A percentile compares a stretch with the other conserved stretches of the same genome.
phyloP scores from a whole-genome alignment of 164 flowering plant species.

The Piper longum region DNA sequence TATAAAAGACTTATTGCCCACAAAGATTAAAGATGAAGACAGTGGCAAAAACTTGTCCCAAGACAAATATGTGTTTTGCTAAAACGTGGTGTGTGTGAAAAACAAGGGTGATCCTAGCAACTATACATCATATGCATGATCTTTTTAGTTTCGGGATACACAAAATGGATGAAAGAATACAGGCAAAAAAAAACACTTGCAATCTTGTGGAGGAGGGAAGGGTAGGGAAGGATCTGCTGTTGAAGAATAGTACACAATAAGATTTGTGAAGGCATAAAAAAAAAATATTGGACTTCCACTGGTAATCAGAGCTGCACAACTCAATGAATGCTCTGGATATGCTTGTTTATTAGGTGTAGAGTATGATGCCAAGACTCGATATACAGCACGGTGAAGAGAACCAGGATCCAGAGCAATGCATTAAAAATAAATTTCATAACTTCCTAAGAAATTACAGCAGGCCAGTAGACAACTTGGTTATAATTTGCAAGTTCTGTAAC shows the following conservation, averaged over 20 bases:
- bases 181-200: slow-evolving; percentile 42
- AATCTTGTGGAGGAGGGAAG: slow-evolving; percentile 97
- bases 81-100: too few relatives aligned
- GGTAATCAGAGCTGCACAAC: slow-evolving; percentile 89
- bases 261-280: slow-evolving; percentile 85
- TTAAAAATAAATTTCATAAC: slow-evolving; percentile 3
- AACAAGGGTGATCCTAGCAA: too few relatives aligned
- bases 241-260: slow-evolving; percentile 85
- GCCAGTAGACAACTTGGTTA: too few relatives aligned
- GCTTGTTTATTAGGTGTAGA: slow-evolving; percentile 85
- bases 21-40: too few relatives aligned
- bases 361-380: slow-evolving; percentile 73
- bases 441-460: too few relatives aligned
- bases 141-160: neutral
- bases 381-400: slow-evolving; percentile 78
- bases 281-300: slow-evolving; percentile 96
- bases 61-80: too few relatives aligned
- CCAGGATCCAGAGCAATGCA: slow-evolving; percentile 93
- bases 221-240: slow-evolving; percentile 82
- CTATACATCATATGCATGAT: neutral
- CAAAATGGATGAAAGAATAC: neutral
- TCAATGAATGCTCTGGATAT: slow-evolving; percentile 95
- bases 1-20: too few relatives aligned
- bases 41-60: too few relatives aligned
- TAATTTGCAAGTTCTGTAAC: too few relatives aligned